Evolutionary conservation across 2,329 filamentous ascomycete species (phyloP).

Genomic region (Penicillium hordei): DNA sequence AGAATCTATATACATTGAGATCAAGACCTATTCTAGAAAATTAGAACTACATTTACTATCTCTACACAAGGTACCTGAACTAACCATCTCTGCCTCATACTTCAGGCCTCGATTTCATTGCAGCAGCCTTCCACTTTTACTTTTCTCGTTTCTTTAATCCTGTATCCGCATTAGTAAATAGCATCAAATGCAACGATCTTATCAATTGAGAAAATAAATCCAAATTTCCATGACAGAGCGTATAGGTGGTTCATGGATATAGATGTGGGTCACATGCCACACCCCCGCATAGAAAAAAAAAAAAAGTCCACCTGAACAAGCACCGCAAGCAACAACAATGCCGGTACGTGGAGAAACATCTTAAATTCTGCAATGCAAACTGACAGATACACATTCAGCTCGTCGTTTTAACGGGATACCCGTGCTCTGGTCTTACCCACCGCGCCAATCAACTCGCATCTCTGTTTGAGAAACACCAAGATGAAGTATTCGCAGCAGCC

Average conservation of each 20-base stretch:
- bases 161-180: background rate
- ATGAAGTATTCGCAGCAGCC: slow-evolving; percentile 44
- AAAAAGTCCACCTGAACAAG: slow-evolving; percentile 19
- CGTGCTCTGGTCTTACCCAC: slow-evolving; percentile 63
- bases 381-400: slow-evolving; percentile 44
- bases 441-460: slow-evolving; percentile 58
- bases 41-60: background rate
- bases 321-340: slow-evolving; percentile 25
- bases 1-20: background rate
- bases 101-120: background rate
- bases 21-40: background rate
- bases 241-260: background rate
- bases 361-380: background rate
- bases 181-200: background rate
- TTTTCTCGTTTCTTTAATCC: background rate
- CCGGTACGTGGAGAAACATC: slow-evolving; percentile 20
- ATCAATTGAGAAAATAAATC: background rate
- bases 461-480: slow-evolving; percentile 50
- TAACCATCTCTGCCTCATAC: background rate
- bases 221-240: background rate
- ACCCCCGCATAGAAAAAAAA: slow-evolving; percentile 21
- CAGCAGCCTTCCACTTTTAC: background rate
- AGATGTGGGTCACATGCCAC: slow-evolving; percentile 22
- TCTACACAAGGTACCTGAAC: background rate
- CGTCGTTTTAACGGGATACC: slow-evolving; percentile 62